Conservation (phyloP, 129 eudicot genomes). For the Flaveria linearis region DNA sequence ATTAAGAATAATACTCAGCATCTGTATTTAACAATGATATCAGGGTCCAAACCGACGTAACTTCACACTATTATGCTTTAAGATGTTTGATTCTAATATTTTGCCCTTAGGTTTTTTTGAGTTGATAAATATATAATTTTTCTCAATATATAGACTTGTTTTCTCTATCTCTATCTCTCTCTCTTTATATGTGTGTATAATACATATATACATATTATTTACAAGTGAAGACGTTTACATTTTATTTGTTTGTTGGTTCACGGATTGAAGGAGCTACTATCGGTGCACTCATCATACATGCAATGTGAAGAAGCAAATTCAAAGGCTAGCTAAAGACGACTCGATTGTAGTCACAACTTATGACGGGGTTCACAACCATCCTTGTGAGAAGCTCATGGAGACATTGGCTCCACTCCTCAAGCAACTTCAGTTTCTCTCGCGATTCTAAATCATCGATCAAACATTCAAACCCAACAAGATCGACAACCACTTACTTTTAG, state of each 20-base stretch:
- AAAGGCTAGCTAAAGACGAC: slow-evolving; percentile 80
- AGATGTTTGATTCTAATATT: no score
- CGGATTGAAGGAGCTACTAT: slow-evolving; percentile 77
- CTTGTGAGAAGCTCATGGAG: slow-evolving; percentile 97
- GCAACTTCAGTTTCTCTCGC: slow-evolving; percentile 95
- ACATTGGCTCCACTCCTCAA: slow-evolving; percentile 85
- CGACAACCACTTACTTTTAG: slow-evolving; percentile 28
- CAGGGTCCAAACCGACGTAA: no score
- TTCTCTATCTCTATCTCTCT: no score
- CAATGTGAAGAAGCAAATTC: slow-evolving; percentile 99
- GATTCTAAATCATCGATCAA: slow-evolving; percentile 49
- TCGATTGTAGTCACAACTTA: slow-evolving; percentile 89
- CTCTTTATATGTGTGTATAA: no score
- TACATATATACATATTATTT: background rate
- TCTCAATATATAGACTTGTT: no score
- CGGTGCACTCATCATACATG: slow-evolving; percentile 97
- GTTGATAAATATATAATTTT: no score
- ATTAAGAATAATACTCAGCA: no score
- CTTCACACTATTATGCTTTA: no score
- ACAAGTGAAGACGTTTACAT: background rate
- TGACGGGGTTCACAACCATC: slow-evolving; percentile 93
- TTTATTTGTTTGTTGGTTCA: slow-evolving; percentile 18
- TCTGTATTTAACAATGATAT: no score
- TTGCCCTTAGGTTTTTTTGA: no score
- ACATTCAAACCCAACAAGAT: background rate